Conservation (phyloP, 768 basidiomycete genomes). For the Xerocomellus chrysenteron region DNA sequence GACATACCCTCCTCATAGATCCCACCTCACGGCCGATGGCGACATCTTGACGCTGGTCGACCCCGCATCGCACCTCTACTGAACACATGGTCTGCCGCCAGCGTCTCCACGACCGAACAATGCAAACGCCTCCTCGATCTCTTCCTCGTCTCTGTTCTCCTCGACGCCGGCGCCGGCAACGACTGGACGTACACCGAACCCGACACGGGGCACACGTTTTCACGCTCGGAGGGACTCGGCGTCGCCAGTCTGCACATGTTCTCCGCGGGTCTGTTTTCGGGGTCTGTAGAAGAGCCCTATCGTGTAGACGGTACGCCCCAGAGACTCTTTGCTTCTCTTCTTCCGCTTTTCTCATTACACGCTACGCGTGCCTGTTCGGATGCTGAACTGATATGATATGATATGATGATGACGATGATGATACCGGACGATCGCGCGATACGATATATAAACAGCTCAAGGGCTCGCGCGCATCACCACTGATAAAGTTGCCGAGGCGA, state of each 20-base stretch:
- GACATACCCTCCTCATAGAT: conserved; percentile 47
- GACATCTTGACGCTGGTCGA: conserved; percentile 74
- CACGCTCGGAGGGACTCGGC: conserved; percentile 79
- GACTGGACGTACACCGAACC: conserved; percentile 75
- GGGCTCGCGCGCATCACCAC: conserved; percentile 66
- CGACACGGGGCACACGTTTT: conserved; percentile 49
- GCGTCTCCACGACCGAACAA: conserved; percentile 52
- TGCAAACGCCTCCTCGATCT: conserved; percentile 82
- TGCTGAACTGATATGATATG: conserved; percentile 10
- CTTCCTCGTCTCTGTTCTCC: conserved; percentile 85
- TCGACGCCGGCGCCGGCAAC: conserved; percentile 92
- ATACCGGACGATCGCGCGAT: conserved; percentile 1
- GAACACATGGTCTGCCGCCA: conserved; percentile 48
- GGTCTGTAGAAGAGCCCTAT: conserved; percentile 52
- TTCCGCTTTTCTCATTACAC: background rate
- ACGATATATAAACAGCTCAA: conserved; percentile 47
- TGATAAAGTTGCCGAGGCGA: conserved; percentile 56
- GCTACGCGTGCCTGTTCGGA: background rate
- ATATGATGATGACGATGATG: background rate
- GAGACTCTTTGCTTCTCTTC: background rate
- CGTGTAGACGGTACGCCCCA: conserved; percentile 70
- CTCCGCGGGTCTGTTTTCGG: conserved; percentile 75
- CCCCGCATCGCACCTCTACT: conserved; percentile 65
- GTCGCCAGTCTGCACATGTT: conserved; percentile 95
- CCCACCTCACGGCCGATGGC: conserved; percentile 86